A percentile compares a stretch with the other conserved stretches of the same genome.
Conservation (phyloP, 768 basidiomycete species). For the Clitopilus passeckerianus region DNA sequence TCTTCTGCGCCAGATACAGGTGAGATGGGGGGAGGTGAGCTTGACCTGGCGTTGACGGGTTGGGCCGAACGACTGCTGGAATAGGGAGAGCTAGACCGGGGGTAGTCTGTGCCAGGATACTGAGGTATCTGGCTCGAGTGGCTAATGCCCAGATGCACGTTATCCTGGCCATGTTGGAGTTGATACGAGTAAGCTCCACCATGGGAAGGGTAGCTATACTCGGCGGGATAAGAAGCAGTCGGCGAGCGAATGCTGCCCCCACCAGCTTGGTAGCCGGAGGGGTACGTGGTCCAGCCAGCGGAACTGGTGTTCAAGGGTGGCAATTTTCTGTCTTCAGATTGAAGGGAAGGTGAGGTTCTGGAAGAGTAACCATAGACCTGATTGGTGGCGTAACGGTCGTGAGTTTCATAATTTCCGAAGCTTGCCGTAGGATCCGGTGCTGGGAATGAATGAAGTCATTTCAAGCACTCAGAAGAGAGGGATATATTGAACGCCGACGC, state of each 20-base stretch:
- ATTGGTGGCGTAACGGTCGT: conserved; percentile 48
- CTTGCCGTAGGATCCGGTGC: conserved; percentile 43
- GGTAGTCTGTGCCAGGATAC: conserved; percentile 26
- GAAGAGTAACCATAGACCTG: conserved; percentile 42
- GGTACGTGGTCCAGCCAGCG: conserved; percentile 31
- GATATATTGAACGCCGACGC: background rate
- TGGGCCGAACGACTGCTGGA: conserved; percentile 26
- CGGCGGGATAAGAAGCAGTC: conserved; percentile 53
- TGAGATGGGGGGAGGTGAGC: conserved; percentile 47
- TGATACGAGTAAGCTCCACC: conserved; percentile 38
- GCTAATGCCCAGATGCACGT: conserved; percentile 12
- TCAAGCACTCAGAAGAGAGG: background rate
- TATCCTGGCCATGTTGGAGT: conserved; percentile 25
- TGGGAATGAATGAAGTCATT: conserved; percentile 29
- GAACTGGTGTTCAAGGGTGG: conserved; percentile 48
- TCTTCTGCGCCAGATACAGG: conserved; percentile 45
- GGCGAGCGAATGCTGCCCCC: conserved; percentile 56
- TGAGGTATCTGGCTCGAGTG: conserved; percentile 19
- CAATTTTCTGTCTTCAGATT: conserved; percentile 44
- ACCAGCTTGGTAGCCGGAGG: conserved; percentile 13
- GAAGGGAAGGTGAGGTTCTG: conserved; percentile 40
- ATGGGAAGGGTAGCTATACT: conserved; percentile 36
- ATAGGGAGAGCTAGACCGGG: conserved; percentile 41
- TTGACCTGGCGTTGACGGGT: background rate
- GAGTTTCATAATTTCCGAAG: conserved; percentile 49